Conservation (phyloP, 495 filamentous ascomycete genomes). For the Venustampulla echinocandica region DNA sequence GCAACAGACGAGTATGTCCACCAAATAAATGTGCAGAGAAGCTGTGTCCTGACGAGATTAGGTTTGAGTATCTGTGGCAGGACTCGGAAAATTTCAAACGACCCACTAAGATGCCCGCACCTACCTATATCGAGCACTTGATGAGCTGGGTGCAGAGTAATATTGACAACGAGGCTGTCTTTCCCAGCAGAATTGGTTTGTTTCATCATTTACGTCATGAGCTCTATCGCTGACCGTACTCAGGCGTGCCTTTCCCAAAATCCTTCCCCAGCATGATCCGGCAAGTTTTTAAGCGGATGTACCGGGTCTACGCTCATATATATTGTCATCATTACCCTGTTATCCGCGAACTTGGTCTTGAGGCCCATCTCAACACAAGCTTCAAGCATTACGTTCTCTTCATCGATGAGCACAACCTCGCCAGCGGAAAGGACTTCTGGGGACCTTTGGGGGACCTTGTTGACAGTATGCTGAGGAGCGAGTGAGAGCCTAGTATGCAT, state of each 20-base stretch:
- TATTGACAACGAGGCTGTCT: slow-evolving; percentile 91
- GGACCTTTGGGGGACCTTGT: slow-evolving; percentile 94
- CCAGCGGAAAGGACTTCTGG: slow-evolving; percentile 93
- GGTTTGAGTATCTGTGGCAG: slow-evolving; percentile 99
- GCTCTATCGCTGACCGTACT: slow-evolving; percentile 2
- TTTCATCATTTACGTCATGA: not conserved
- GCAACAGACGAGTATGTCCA: slow-evolving; percentile 83
- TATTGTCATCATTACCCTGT: slow-evolving; percentile 99
- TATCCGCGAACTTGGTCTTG: slow-evolving; percentile 85
- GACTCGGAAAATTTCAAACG: slow-evolving; percentile 86
- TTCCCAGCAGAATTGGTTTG: slow-evolving; percentile 83
- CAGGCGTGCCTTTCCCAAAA: slow-evolving; percentile 92
- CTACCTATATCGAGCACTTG: slow-evolving; percentile 92
- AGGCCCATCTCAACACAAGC: slow-evolving; percentile 96
- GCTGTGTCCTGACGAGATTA: slow-evolving; percentile 25
- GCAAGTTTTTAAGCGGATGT: slow-evolving; percentile 96
- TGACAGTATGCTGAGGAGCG: slow-evolving; percentile 91
- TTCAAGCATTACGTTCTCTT: slow-evolving; percentile 99
- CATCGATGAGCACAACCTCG: slow-evolving; percentile 84
- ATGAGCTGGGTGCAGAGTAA: slow-evolving; percentile 95
- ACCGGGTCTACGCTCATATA: slow-evolving; percentile 97
- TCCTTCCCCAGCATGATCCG: slow-evolving; percentile 77
- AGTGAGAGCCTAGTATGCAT: slow-evolving; percentile 39
- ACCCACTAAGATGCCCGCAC: slow-evolving; percentile 95
- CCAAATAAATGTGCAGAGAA: not conserved